phyloP scores from a whole-genome alignment of 257 asterid species.

The Cinchona pubescens region DNA sequence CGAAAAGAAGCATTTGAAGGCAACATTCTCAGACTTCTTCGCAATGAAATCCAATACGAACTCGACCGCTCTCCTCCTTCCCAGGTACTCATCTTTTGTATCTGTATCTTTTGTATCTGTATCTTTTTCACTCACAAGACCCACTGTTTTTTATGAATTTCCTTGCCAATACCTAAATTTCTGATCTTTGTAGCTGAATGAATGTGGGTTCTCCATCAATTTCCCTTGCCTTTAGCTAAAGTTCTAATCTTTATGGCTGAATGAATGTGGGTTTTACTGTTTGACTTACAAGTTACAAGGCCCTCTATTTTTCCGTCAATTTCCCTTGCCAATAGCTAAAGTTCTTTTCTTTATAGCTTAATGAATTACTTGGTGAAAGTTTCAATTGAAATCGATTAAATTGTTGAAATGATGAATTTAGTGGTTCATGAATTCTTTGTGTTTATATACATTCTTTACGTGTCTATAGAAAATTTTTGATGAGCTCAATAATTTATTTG shows the following conservation, averaged over 20 bases:
- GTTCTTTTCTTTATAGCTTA: neutral
- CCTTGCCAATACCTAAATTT: neutral
- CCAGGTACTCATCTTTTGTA: conserved; percentile 56
- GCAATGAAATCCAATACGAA: conserved; percentile 73
- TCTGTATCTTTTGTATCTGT: too few species aligned
- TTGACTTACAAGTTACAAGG: neutral
- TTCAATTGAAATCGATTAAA: too few species aligned
- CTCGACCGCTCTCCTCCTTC: conserved; percentile 53
- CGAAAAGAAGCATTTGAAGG: conserved; percentile 73
- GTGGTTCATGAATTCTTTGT: neutral
- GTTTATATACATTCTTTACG: neutral
- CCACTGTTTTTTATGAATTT: neutral
- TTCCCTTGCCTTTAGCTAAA: neutral
- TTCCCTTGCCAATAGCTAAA: neutral
- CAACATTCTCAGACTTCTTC: conserved; percentile 68
- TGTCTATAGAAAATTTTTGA: neutral
- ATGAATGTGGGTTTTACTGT: neutral
- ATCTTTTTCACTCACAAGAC: too few species aligned
- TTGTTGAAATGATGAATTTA: neutral
- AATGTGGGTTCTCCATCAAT: too few species aligned
- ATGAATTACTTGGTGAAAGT: neutral
- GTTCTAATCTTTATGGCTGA: neutral
- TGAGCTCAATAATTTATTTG: too few species aligned
- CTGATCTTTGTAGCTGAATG: neutral
- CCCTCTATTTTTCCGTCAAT: neutral